Conservation (phyloP, 2,329 filamentous ascomycete genomes). For the Balansia obtecta region DNA sequence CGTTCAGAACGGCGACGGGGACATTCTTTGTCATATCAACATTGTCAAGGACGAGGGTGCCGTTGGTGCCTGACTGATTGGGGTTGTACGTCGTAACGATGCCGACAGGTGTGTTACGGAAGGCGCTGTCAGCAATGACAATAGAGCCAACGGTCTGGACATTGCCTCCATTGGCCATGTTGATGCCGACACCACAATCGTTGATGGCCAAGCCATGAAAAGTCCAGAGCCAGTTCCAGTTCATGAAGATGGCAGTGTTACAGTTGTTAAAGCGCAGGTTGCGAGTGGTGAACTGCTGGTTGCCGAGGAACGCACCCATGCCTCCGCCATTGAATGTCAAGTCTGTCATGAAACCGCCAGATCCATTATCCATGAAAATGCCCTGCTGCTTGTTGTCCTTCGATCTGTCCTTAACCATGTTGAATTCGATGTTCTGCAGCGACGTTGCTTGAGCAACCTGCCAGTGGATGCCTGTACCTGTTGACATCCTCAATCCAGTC, state of each 20-base stretch:
- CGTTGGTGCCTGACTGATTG: slow-evolving; percentile 54
- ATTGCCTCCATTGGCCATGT: slow-evolving; percentile 56
- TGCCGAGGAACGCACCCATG: slow-evolving; percentile 68
- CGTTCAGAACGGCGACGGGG: slow-evolving; percentile 50
- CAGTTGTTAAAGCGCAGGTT: slow-evolving; percentile 74
- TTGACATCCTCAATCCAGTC: slow-evolving; percentile 46
- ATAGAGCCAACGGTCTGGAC: slow-evolving; percentile 74
- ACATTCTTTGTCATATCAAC: slow-evolving; percentile 66
- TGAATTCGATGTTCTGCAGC: slow-evolving; percentile 69
- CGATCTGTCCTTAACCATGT: slow-evolving; percentile 58
- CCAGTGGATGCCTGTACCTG: slow-evolving; percentile 68
- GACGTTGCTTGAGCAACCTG: slow-evolving; percentile 75
- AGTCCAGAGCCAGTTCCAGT: slow-evolving; percentile 86
- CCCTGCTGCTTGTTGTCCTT: slow-evolving; percentile 58
- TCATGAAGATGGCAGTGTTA: slow-evolving; percentile 75
- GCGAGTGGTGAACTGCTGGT: slow-evolving; percentile 77
- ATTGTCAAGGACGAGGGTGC: slow-evolving; percentile 77
- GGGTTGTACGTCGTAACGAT: slow-evolving; percentile 57
- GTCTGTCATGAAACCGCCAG: slow-evolving; percentile 74
- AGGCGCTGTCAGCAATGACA: slow-evolving; percentile 66
- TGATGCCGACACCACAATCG: slow-evolving; percentile 61
- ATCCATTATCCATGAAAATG: slow-evolving; percentile 77
- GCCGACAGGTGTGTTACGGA: slow-evolving; percentile 64
- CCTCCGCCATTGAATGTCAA: slow-evolving; percentile 73
- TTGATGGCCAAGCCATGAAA: slow-evolving; percentile 67